Conservation (phyloP, 2,329 filamentous ascomycete species). For the Hirsutella minnesotensis region DNA sequence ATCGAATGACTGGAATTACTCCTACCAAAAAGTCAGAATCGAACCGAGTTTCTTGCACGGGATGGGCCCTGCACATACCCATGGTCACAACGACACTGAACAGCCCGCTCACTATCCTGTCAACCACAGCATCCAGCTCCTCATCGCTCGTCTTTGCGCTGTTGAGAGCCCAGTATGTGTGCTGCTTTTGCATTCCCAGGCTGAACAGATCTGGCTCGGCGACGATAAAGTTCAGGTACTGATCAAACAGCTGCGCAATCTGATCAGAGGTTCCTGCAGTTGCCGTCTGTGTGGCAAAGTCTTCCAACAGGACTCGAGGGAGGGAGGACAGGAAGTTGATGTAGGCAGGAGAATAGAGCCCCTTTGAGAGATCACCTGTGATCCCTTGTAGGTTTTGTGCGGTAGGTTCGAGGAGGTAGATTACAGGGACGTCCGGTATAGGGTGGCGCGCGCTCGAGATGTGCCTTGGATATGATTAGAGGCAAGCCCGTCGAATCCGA, state of each 20-base stretch:
- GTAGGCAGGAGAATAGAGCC: constrained; percentile 85
- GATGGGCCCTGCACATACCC: constrained; percentile 42
- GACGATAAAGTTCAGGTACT: constrained; percentile 96
- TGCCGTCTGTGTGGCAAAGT: constrained; percentile 84
- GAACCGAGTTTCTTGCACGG: neutral
- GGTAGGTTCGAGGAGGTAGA: constrained; percentile 92
- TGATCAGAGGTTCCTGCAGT: constrained; percentile 74
- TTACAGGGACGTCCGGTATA: constrained; percentile 90
- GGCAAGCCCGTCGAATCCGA: neutral
- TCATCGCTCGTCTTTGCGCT: constrained; percentile 85
- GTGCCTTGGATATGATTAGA: constrained; percentile 41
- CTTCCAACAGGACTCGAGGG: constrained; percentile 79
- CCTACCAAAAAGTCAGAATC: constrained; percentile 30
- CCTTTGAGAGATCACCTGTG: constrained; percentile 73
- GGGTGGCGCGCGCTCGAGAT: constrained; percentile 71
- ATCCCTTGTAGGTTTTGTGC: constrained; percentile 69
- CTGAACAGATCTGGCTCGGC: constrained; percentile 93
- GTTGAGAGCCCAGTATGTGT: constrained; percentile 94
- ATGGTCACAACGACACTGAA: constrained; percentile 98
- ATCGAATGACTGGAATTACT: constrained; percentile 89
- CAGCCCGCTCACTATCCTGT: constrained; percentile 88
- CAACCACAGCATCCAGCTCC: constrained; percentile 75
- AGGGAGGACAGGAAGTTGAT: constrained; percentile 96
- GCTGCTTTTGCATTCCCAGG: constrained; percentile 77
- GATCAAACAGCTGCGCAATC: constrained; percentile 87